A percentile compares a stretch with the other conserved stretches of the same genome.
phyloP scores from a whole-genome alignment of 1,284 basidiomycete genomes.

The Ceratobasidium sp. region DNA sequence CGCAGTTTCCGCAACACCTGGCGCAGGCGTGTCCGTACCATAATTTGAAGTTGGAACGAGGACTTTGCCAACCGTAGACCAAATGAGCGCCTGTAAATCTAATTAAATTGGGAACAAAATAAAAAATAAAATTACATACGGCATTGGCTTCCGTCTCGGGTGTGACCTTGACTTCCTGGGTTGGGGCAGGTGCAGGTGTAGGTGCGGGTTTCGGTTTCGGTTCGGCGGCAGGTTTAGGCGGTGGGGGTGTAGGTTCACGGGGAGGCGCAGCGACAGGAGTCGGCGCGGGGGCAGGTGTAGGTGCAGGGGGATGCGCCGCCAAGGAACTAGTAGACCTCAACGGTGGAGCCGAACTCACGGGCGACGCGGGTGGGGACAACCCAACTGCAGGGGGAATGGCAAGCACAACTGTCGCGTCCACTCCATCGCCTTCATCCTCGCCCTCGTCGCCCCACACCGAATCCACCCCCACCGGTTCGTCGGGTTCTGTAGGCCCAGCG shows the following conservation, averaged over 20 bases:
- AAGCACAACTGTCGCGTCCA: slow-evolving; percentile 20
- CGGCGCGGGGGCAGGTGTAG: not conserved
- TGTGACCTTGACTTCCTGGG: not conserved
- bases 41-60: slow-evolving; percentile 35
- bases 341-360: not conserved
- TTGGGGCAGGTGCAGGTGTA: not conserved
- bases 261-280: not conserved
- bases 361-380: slow-evolving; percentile 17
- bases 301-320: not conserved
- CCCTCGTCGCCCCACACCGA: slow-evolving; percentile 14
- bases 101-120: not conserved
- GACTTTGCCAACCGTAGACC: slow-evolving; percentile 38
- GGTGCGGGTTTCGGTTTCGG: slow-evolving; percentile 1
- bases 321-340: not conserved
- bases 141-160: slow-evolving; percentile 21
- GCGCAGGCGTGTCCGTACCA: slow-evolving; percentile 4
- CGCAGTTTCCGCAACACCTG: slow-evolving; percentile 36
- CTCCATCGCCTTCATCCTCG: not conserved
- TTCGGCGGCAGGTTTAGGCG: not conserved
- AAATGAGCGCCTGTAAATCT: slow-evolving; percentile 27
- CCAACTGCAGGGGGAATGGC: slow-evolving; percentile 20
- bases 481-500: not conserved
- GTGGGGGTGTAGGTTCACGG: not conserved
- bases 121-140: not conserved
- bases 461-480: not conserved